Conservation (phyloP, 1,139 yeast species). For the Saccharomycopsis crataegensis region DNA sequence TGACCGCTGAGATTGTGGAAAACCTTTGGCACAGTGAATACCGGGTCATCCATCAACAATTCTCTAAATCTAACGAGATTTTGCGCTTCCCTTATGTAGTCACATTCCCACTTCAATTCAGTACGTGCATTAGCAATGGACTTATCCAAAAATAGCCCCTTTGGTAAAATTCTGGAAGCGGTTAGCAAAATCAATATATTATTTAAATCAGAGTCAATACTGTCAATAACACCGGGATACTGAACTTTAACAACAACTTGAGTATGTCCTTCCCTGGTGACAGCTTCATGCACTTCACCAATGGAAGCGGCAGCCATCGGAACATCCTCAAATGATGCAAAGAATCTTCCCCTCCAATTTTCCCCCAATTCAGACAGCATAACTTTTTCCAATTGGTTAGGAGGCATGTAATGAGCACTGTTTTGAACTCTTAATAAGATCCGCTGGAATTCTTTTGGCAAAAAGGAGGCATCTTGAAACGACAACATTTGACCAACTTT, state of each 20-base stretch:
- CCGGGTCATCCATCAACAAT: conserved; percentile 55
- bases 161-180: conserved; percentile 82
- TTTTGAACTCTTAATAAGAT: conserved; percentile 82
- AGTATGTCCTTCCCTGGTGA: conserved; percentile 47
- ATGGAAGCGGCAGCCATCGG: conserved; percentile 98
- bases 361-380: conserved; percentile 68
- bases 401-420: conserved; percentile 95
- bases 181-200: conserved; percentile 73
- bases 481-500: conserved; percentile 94
- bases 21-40: conserved; percentile 75
- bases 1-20: conserved; percentile 71
- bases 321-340: conserved; percentile 69
- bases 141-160: conserved; percentile 85
- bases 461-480: conserved; percentile 78
- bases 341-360: conserved; percentile 65
- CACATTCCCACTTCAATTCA: conserved; percentile 97
- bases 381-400: conserved; percentile 74
- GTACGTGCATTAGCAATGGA: conserved; percentile 89
- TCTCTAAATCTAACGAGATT: conserved; percentile 65
- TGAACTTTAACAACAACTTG: conserved; percentile 94
- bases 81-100: conserved; percentile 83
- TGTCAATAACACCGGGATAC: conserved; percentile 94
- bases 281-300: conserved; percentile 92
- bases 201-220: conserved; percentile 90
- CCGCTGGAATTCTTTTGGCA: conserved; percentile 80